Evolutionary conservation across 345 rosid genomes (phyloP).

Genomic region (Isatis tinctoria): DNA sequence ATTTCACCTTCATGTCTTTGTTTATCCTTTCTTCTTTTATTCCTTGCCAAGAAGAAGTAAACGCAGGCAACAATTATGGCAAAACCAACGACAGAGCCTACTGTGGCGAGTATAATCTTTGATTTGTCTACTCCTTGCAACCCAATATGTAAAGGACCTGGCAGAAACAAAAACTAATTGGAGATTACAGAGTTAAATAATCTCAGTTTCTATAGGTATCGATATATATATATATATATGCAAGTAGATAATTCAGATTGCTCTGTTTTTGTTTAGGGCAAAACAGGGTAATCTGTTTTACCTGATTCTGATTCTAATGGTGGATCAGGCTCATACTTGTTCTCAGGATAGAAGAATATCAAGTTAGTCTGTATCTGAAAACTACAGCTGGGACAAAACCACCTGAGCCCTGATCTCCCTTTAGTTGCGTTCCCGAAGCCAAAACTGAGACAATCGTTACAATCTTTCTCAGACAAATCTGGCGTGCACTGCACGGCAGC

Average conservation of each 20-base stretch:
- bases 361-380: background rate
- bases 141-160: background rate
- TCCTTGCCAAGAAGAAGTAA: conserved; percentile 11
- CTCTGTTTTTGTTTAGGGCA: background rate
- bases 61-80: background rate
- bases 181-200: background rate
- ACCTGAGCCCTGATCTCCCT: background rate
- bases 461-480: background rate
- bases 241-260: background rate
- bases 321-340: background rate
- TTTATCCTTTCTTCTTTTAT: conserved; percentile 11
- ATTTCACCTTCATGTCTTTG: background rate
- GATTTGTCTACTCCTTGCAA: background rate
- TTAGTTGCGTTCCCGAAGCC: background rate
- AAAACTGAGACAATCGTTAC: background rate
- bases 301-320: background rate
- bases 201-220: background rate
- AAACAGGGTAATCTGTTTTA: background rate
- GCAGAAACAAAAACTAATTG: background rate
- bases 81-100: conserved; percentile 7
- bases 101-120: background rate
- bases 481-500: conserved; percentile 5
- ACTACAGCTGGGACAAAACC: conserved; percentile 8
- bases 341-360: background rate
- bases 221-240: background rate